Evolutionary conservation across 2,329 filamentous ascomycete species (phyloP).

Genomic region (Xylaria sp.): DNA sequence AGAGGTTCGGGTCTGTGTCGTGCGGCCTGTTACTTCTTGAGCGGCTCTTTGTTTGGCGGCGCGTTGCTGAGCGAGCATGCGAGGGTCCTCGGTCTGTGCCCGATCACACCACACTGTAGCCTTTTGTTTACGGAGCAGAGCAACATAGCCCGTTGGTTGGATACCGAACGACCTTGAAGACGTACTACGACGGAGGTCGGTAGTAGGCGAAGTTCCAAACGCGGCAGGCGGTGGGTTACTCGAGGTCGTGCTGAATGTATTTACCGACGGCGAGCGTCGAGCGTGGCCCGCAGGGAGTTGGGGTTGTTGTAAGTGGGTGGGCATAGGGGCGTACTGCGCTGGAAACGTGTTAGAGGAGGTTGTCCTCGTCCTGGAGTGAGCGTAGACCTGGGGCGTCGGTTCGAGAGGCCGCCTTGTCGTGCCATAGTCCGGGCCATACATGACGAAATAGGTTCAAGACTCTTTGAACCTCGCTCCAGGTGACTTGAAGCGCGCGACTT

Average conservation of each 20-base stretch:
- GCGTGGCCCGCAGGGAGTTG: constrained; percentile 51
- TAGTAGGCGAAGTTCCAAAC: constrained; percentile 65
- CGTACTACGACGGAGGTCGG: constrained; percentile 77
- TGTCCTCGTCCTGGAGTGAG: constrained; percentile 66
- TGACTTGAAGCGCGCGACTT: constrained; percentile 25
- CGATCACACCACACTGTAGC: constrained; percentile 98
- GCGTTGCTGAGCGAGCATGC: constrained; percentile 82
- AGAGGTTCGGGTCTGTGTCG: constrained; percentile 63
- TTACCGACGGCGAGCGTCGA: constrained; percentile 71
- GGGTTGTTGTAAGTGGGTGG: constrained; percentile 51
- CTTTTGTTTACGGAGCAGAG: constrained; percentile 95
- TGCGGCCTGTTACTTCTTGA: constrained; percentile 79
- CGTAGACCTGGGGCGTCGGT: constrained; percentile 53
- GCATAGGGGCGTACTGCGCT: constrained; percentile 42
- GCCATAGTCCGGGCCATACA: constrained; percentile 48
- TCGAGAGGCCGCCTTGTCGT: constrained; percentile 46
- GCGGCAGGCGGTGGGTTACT: constrained; percentile 69
- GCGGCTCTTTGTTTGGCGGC: constrained; percentile 88
- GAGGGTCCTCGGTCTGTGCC: constrained; percentile 89
- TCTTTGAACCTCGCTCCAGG: constrained; percentile 24
- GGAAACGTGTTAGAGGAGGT: constrained; percentile 65
- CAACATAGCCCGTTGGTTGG: constrained; percentile 83
- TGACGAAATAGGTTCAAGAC: constrained; percentile 34
- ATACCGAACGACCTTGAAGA: constrained; percentile 77
- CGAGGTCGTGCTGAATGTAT: constrained; percentile 76